phyloP scores from a whole-genome alignment of 1,284 basidiomycete genomes.

The Ganoderma lucidum region DNA sequence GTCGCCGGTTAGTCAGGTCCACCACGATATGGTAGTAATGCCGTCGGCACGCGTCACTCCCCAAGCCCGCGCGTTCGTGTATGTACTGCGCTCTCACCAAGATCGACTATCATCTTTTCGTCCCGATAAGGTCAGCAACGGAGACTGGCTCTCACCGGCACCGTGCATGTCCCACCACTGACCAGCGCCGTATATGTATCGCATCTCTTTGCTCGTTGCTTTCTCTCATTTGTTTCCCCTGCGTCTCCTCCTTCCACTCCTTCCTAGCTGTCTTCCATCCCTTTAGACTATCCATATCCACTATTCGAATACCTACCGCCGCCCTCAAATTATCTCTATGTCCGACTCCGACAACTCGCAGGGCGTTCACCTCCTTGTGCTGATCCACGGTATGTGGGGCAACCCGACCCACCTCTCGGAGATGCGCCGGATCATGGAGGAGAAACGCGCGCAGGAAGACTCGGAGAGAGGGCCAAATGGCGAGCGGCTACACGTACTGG shows the following conservation, averaged over 20 bases:
- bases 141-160: too few species aligned
- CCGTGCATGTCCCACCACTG: not conserved
- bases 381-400: constrained; percentile 90
- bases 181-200: not conserved
- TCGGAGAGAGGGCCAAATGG: constrained; percentile 38
- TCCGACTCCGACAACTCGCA: constrained; percentile 13
- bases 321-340: constrained; percentile 4
- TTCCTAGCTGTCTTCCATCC: not conserved
- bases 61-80: not conserved
- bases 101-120: too few species aligned
- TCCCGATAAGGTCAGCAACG: too few species aligned
- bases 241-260: not conserved
- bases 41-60: constrained; percentile 12
- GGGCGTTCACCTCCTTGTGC: constrained; percentile 50
- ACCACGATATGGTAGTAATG: not conserved
- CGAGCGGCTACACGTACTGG: constrained; percentile 50
- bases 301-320: not conserved
- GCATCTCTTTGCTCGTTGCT: not conserved
- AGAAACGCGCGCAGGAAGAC: constrained; percentile 41
- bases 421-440: constrained; percentile 52
- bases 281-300: not conserved
- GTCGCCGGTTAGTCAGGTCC: not conserved
- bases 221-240: constrained; percentile 4
- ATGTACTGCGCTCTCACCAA: not conserved
- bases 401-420: constrained; percentile 62